Evolutionary conservation across 2,329 filamentous ascomycete species (phyloP).

Genomic region (Cladorrhinum sp.): DNA sequence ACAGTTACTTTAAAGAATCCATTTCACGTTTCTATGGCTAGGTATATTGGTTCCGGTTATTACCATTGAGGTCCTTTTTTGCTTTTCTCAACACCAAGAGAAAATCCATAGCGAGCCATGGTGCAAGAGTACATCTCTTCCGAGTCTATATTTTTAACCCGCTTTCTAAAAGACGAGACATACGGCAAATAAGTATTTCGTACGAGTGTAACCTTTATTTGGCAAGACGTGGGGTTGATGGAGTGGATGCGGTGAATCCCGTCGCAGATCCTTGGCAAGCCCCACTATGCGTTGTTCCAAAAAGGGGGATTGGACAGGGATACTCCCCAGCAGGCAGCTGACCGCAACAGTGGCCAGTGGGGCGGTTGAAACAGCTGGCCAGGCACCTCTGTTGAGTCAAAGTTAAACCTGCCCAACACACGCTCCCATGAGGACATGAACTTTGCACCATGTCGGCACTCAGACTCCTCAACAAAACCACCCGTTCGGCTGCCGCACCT

Average conservation of each 20-base stretch:
- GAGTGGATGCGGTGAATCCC: background rate
- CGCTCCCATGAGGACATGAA: background rate
- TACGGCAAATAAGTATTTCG: too few relatives aligned
- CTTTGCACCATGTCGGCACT: constrained; percentile 2
- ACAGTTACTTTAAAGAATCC: too few relatives aligned
- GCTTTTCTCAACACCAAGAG: too few relatives aligned
- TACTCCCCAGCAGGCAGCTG: background rate
- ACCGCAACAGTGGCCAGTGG: background rate
- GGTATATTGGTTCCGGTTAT: too few relatives aligned
- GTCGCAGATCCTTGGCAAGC: background rate
- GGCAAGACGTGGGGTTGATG: background rate
- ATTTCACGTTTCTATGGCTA: too few relatives aligned
- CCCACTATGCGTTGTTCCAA: background rate
- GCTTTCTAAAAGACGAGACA: too few relatives aligned
- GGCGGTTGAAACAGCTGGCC: background rate
- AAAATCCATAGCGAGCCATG: too few relatives aligned
- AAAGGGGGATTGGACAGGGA: background rate
- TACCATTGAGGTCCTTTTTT: too few relatives aligned
- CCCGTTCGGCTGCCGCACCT: background rate
- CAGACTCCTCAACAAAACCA: background rate
- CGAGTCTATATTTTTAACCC: too few relatives aligned
- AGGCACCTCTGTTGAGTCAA: background rate
- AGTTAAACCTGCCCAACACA: background rate
- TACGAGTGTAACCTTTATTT: too few relatives aligned
- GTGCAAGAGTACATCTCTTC: too few relatives aligned